Conservation (phyloP, 345 rosid species). For the Arabis hirsuta region DNA sequence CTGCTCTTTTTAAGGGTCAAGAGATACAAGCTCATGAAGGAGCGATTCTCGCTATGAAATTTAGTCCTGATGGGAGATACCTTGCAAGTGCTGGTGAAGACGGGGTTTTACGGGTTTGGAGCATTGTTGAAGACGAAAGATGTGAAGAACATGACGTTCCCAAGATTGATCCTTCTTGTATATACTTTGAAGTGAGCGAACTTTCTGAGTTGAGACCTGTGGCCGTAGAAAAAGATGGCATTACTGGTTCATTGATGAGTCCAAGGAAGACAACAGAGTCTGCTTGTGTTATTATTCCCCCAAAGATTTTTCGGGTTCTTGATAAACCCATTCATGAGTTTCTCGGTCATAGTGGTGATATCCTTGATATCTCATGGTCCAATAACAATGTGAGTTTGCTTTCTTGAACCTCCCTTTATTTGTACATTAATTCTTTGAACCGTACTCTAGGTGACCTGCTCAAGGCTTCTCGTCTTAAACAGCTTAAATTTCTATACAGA, state of each 20-base stretch:
- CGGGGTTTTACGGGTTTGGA: slow-evolving; percentile 65
- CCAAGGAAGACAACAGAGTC: slow-evolving; percentile 72
- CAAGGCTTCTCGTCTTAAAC: neutral
- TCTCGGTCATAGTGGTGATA: slow-evolving; percentile 64
- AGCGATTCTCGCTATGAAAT: slow-evolving; percentile 70
- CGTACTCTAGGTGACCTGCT: slow-evolving; percentile 22
- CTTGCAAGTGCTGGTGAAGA: slow-evolving; percentile 87
- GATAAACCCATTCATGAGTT: slow-evolving; percentile 79
- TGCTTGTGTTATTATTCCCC: slow-evolving; percentile 83
- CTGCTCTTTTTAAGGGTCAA: slow-evolving; percentile 73
- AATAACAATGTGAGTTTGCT: slow-evolving; percentile 64
- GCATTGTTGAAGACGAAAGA: slow-evolving; percentile 70
- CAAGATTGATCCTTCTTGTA: slow-evolving; percentile 72
- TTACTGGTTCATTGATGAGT: slow-evolving; percentile 52
- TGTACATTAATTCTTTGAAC: slow-evolving; percentile 19
- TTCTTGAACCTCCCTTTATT: slow-evolving; percentile 13
- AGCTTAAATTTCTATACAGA: neutral
- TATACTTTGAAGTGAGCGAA: slow-evolving; percentile 75
- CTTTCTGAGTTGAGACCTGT: slow-evolving; percentile 72
- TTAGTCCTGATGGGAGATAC: slow-evolving; percentile 82
- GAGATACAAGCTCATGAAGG: slow-evolving; percentile 82
- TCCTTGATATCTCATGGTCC: slow-evolving; percentile 86
- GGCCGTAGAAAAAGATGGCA: slow-evolving; percentile 57
- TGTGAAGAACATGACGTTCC: slow-evolving; percentile 65
- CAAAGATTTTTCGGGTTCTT: slow-evolving; percentile 70